These are phyloP conservation scores for Clonostachys sp. DNA, from an alignment of 2,329 filamentous ascomycete genomes.

Conservation along the genomic window DNA sequence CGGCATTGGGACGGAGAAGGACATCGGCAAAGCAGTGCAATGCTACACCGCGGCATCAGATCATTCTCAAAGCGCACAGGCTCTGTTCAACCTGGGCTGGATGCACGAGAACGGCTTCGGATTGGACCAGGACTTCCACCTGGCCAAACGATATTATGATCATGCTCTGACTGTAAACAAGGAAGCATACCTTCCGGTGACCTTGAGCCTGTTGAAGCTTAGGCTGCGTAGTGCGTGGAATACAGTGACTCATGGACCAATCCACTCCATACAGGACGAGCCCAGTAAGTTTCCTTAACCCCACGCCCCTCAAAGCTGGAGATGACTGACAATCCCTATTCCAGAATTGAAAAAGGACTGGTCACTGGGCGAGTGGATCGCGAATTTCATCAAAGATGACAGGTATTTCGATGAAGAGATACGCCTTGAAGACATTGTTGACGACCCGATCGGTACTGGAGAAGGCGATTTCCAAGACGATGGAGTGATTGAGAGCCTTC, in stretches of 20 bases:
- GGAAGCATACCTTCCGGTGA: conserved; percentile 91
- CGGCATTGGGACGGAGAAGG: conserved; percentile 68
- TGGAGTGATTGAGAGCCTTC: conserved; percentile 75
- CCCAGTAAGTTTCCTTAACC: conserved; percentile 54
- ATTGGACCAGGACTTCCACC: conserved; percentile 90
- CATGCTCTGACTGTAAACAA: conserved; percentile 85
- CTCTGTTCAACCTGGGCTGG: conserved; percentile 96
- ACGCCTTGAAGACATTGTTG: conserved; percentile 47
- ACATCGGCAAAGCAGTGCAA: conserved; percentile 81
- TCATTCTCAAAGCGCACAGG: conserved; percentile 86
- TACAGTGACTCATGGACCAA: conserved; percentile 79
- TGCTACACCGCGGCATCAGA: conserved; percentile 94
- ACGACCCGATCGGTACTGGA: conserved; percentile 46
- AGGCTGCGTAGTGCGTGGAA: conserved; percentile 90
- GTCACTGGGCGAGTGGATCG: conserved; percentile 81
- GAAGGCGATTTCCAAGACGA: conserved; percentile 68
- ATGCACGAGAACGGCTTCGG: conserved; percentile 98
- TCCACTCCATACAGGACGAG: conserved; percentile 90
- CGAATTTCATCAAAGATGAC: conserved; percentile 74
- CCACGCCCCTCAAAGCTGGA: not conserved
- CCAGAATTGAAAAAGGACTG: conserved; percentile 67
- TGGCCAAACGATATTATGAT: conserved; percentile 95
- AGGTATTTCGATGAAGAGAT: conserved; percentile 59
- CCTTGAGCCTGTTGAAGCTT: conserved; percentile 81
- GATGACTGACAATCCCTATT: not conserved